Conservation (phyloP, 176 grass and related monocot genomes). For the Raddia distichophylla region DNA sequence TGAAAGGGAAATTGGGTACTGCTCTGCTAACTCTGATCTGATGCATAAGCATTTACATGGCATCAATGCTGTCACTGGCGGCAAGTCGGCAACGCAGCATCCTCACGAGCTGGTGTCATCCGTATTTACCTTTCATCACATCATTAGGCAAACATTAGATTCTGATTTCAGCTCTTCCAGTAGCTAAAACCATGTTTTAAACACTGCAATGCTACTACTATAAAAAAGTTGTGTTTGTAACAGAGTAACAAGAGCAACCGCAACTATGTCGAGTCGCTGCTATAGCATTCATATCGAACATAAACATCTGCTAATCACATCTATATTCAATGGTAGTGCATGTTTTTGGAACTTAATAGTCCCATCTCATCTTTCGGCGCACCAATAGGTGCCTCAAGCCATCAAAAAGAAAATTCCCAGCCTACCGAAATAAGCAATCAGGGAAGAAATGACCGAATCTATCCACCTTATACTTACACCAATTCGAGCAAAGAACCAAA, state of each 20-base stretch:
- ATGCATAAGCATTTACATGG: background rate
- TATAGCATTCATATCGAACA: background rate
- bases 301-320: background rate
- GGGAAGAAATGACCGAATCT: background rate
- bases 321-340: background rate
- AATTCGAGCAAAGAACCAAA: background rate
- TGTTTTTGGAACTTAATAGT: background rate
- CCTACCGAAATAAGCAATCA: background rate
- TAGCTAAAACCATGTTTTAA: background rate
- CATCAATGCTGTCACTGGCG: background rate
- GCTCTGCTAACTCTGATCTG: background rate
- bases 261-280: background rate
- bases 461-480: too few relatives aligned
- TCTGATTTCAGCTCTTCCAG: background rate
- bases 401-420: background rate
- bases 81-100: background rate
- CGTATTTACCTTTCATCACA: background rate
- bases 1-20: background rate
- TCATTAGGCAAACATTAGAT: background rate
- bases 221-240: background rate
- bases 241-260: background rate
- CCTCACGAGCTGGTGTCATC: background rate
- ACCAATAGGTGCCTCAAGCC: background rate
- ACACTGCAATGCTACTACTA: background rate
- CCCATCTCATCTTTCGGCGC: background rate